Base-by-base conservation (phyloP, 1,139 yeast genomes). In the Pneumocystis sp. region DNA sequence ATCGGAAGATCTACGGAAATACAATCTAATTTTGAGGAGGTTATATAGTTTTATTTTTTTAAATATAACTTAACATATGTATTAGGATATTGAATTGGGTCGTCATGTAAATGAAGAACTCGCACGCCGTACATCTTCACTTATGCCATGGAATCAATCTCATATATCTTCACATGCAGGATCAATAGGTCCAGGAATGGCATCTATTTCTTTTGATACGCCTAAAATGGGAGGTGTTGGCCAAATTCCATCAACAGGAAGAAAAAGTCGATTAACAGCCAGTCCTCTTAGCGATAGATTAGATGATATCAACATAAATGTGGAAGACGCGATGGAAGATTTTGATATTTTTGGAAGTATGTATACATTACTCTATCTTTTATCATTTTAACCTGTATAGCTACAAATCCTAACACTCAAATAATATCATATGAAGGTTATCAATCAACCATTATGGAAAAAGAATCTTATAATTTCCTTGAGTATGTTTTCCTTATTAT, bases 131-230 rank as follows among this genome's bases (percentile, higher is more conserved):
- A 39, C 61, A 31, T 39, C 45, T 31, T 39, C 45, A 19, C 34
- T 59, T 59, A 59, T 59, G 61, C 61, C 61, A 31, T 59, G 61
- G 61, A 59, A 59, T 42, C 44, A 39, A 39, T 39, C 61, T n/a
- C 44, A 21, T 39, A 31, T 42, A 25, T 39, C 45, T 25, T 59
- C 61, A 29, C 61, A 40, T 39, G 34, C 34, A 15, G 61, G 45
- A 39, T 59, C 61, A 31, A 31, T 59, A 31, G 61, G 61, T 59
- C 40, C 40, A 29, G 61, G 44, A 21, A 21, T 42, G 61, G 40
- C 61, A 25, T 21, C 61, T 12, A 25, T 39, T 31, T 59, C 45
- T 59, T 39, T 42, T 39, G 44, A 39, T 59, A 59, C 61, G 4
- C 44, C 45, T 31, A 25, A 15, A 39, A 29, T 42, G 19, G n/a